Evolutionary conservation across 2,329 filamentous ascomycete species (phyloP), one percentile per base, ranked within the genome.

Genomic region (Berkeleyomyces basicola): DNA sequence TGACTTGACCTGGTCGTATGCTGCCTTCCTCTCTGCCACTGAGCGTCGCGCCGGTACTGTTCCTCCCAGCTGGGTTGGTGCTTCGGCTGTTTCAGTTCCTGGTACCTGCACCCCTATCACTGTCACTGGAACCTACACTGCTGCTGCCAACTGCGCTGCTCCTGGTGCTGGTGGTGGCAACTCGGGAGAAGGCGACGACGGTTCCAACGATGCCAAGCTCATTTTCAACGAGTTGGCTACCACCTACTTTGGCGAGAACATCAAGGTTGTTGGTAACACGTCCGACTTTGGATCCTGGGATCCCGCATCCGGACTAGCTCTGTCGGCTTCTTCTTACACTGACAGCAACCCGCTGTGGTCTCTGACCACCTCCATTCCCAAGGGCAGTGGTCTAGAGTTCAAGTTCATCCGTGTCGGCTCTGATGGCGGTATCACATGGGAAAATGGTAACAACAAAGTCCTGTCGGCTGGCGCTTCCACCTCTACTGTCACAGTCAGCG

Each of bases 1-100:
- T 16, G 83, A 89, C 66, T 74, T 89, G 37, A 88, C 86, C 2
- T 89, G 86, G 86, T 87, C 84, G 0, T 88, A 88, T 67, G 84
- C 85, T 1, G 78, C 85, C 0, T 84, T 89, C 71, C 73, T 89
- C 57, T 85, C 84, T 0, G 80, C 80, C n/a, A 73, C 76, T 33
- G 77, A 77, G 49, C 79, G 84, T 44, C 79, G 84, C 57, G 77
- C 77, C 57, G 78, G 77, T 68, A 79, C 14, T 40, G 71, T 83
- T 7, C 82, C 83, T 1, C 73, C 77, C 0, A 78, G 81, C 4
- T 86, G 84, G 83, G 76, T 76, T 3, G 76, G 73, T 37, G 66
- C 72, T 53, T 68, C 74, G 4, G 75, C 75, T 2, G 77, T 75
- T 64, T 74, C 74, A 0, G 72, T 84, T 0, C 81, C 83, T 0